Base-by-base conservation (phyloP, 1,139 yeast species). In the Suhomyces guaymorum region DNA sequence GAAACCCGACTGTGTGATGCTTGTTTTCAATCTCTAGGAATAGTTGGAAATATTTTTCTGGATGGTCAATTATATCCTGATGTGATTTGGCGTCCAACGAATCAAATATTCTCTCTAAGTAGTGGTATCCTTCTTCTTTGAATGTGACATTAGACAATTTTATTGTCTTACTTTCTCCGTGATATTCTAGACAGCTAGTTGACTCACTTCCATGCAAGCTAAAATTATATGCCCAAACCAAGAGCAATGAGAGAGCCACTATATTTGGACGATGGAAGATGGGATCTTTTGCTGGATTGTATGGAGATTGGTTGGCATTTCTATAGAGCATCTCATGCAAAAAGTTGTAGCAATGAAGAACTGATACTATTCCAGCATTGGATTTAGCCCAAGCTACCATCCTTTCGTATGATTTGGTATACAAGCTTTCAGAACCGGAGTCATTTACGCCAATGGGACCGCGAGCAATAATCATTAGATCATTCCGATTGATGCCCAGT, bases 171-270 rank as follows among this genome's bases (percentile, higher is more conserved):
- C 23, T 30, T 4, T 25, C 48, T 37, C 25, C 30, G 38, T 20
- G 35, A 46, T 24, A 52, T 13, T 30, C 26, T 11, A 49, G 54
- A 21, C 55, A 51, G 1, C 48, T 38, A 13, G 53, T 51, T 4
- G 62, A 51, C 47, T 82, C 88, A 0, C 84, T 79, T 0, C 88
- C 88, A 26, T 65, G 64, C 3, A 64, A 49, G 18, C 64, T 61
- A 52, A 59, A 80, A 32, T 72, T 74, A 46, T 70, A 80, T 1
- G 79, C 66, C 82, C 85, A 82, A 4, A 80, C 57, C 23, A 80
- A 63, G 34, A 82, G 51, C 0, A 75, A 61, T 4, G 77, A 67
- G 34, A 75, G 58, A 6, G 75, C 78, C 15, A 81, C 55, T 24
- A 77, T 73, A 44, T 78, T 75, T 13, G 80, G 71, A 28, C 87